Evolutionary conservation across 495 filamentous ascomycete genomes (phyloP).

Genomic region (Penicillium daleae): DNA sequence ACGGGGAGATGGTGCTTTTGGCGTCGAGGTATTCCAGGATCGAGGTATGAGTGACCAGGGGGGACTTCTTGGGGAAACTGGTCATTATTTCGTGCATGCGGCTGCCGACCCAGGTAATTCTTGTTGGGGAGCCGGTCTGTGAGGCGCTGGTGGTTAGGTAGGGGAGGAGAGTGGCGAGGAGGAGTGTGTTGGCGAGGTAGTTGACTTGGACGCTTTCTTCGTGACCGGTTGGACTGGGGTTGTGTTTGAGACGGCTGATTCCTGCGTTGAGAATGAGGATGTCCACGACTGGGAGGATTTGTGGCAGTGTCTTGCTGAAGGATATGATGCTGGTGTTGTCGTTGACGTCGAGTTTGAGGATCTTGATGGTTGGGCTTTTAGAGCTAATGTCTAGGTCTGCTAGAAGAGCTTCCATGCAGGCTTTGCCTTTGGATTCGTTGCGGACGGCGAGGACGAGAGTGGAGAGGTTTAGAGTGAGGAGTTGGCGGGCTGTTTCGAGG

Average conservation of each 20-base stretch:
- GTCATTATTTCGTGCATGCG: slow-evolving; percentile 19
- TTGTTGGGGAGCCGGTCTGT: neutral
- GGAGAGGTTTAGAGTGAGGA: slow-evolving; percentile 16
- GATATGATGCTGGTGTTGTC: slow-evolving; percentile 23
- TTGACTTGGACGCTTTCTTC: neutral
- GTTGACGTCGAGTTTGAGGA: slow-evolving; percentile 26
- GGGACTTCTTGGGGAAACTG: slow-evolving; percentile 14
- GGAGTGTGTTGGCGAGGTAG: slow-evolving; percentile 5
- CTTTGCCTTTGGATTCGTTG: slow-evolving; percentile 19
- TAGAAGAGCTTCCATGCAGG: slow-evolving; percentile 7
- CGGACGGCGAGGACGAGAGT: slow-evolving; percentile 28
- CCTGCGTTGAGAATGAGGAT: slow-evolving; percentile 11
- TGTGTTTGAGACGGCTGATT: neutral
- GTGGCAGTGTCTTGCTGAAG: neutral
- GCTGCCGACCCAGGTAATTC: slow-evolving; percentile 10
- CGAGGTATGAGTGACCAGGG: neutral
- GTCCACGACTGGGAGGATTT: neutral
- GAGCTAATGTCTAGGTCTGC: slow-evolving; percentile 10
- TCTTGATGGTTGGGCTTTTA: slow-evolving; percentile 19
- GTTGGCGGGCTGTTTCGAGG: slow-evolving; percentile 25
- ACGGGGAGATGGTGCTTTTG: slow-evolving; percentile 11
- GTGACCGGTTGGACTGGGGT: neutral
- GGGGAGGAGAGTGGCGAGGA: neutral
- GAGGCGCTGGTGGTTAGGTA: neutral
- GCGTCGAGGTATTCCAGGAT: slow-evolving; percentile 32